A percentile compares a stretch with the other conserved stretches of the same genome.
phyloP scores from a whole-genome alignment of 345 rosid species.

The Linum lewisii region DNA sequence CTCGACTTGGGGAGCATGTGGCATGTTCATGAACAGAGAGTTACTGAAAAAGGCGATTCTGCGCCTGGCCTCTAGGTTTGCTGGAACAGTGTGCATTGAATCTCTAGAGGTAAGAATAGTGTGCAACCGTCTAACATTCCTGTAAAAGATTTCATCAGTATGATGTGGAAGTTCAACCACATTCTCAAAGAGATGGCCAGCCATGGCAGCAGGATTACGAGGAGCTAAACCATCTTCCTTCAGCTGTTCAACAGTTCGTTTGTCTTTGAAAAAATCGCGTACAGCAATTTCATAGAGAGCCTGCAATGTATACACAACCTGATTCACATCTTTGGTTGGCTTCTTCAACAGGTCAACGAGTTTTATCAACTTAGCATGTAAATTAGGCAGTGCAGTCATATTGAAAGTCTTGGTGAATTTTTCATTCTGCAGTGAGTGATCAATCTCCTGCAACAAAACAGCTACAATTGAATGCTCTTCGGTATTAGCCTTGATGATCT shows the following conservation, averaged over 20 bases:
- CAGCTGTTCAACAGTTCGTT: constrained; percentile 27
- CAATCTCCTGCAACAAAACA: constrained; percentile 44
- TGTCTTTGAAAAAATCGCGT: constrained; percentile 45
- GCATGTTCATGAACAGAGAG: constrained; percentile 93
- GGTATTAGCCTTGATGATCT: constrained; percentile 38
- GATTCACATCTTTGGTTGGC: constrained; percentile 37
- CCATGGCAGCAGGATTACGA: constrained; percentile 23
- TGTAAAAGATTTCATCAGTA: constrained; percentile 49
- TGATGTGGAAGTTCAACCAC: constrained; percentile 51
- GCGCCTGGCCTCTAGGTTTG: constrained; percentile 73
- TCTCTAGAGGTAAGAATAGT: constrained; percentile 78
- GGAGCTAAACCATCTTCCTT: constrained; percentile 60
- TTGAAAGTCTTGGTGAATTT: constrained; percentile 35
- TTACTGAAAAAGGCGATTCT: constrained; percentile 89
- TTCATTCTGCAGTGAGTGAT: constrained; percentile 32
- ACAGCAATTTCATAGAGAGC: constrained; percentile 64
- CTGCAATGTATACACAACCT: constrained; percentile 62
- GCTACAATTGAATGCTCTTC: constrained; percentile 51
- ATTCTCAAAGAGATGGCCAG: constrained; percentile 68
- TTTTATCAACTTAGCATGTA: constrained; percentile 56
- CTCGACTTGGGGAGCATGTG: constrained; percentile 72
- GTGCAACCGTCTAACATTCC: constrained; percentile 60
- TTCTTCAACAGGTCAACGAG: constrained; percentile 58
- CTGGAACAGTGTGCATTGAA: constrained; percentile 71
- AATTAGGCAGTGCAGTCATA: constrained; percentile 35